Conservation (phyloP, 768 basidiomycete genomes). For the Lactifluus subvellereus region DNA sequence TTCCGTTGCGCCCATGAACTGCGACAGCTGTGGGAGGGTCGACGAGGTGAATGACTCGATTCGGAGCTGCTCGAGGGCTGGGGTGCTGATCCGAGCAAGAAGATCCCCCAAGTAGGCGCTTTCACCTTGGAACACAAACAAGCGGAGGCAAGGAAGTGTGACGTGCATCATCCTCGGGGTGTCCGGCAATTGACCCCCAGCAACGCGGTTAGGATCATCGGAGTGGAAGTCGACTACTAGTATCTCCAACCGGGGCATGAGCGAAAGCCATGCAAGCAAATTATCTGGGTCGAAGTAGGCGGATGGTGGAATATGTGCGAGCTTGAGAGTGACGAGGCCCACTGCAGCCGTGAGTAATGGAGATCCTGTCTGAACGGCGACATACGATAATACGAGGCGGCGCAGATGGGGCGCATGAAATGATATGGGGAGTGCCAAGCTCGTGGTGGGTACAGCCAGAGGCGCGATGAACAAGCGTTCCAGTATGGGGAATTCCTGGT, state of each 20-base stretch:
- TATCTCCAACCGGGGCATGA: not conserved
- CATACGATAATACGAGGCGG: not conserved
- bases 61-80: not conserved
- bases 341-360: not conserved
- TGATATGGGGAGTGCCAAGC: not conserved
- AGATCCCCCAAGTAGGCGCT: not conserved
- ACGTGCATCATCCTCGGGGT: not conserved
- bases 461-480: not conserved
- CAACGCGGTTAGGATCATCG: too few species aligned
- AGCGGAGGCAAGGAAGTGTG: not conserved
- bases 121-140: not conserved
- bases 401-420: not conserved
- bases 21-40: not conserved
- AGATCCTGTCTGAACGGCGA: not conserved
- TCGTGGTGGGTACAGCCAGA: not conserved
- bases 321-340: not conserved
- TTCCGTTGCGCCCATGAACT: not conserved
- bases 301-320: not conserved
- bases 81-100: not conserved
- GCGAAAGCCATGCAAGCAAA: not conserved
- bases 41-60: not conserved
- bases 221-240: not conserved
- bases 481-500: not conserved
- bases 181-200: not conserved
- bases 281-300: not conserved